Conservation (phyloP, 2,329 filamentous ascomycete genomes). For the Paecilomyces formosus region DNA sequence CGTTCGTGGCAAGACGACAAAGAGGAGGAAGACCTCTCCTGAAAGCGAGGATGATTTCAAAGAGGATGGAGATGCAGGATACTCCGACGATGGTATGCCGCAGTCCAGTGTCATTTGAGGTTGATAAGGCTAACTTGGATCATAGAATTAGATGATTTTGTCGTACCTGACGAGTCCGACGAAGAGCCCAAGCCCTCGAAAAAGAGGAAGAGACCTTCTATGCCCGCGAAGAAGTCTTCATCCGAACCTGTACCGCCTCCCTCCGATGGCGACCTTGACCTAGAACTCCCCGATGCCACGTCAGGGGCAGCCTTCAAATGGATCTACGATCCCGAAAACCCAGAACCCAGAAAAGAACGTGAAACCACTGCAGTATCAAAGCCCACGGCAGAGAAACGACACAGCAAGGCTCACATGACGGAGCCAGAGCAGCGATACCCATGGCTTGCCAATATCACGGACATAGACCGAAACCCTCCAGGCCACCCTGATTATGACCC, state of each 20-base stretch:
- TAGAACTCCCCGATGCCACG: constrained; percentile 46
- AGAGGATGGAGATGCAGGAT: constrained; percentile 45
- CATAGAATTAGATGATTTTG: constrained; percentile 78
- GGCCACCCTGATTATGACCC: constrained; percentile 86
- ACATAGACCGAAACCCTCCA: constrained; percentile 73
- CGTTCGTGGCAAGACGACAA: constrained; percentile 40
- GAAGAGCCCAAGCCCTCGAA: constrained; percentile 54
- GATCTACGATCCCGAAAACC: constrained; percentile 61
- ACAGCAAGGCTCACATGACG: constrained; percentile 65
- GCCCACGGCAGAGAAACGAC: constrained; percentile 29
- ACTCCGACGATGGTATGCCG: constrained; percentile 43
- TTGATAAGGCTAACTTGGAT: neutral
- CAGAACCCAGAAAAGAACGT: constrained; percentile 44
- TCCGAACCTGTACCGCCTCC: constrained; percentile 44
- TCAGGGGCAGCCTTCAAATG: constrained; percentile 75
- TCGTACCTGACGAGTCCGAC: constrained; percentile 81
- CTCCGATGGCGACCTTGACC: constrained; percentile 47
- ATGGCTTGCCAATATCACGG: constrained; percentile 80
- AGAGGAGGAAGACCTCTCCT: constrained; percentile 56
- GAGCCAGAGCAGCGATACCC: constrained; percentile 82
- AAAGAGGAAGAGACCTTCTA: constrained; percentile 62
- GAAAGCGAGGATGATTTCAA: constrained; percentile 65
- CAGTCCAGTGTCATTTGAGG: neutral
- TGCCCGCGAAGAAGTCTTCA: constrained; percentile 28
- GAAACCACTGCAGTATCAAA: constrained; percentile 29